These are phyloP conservation scores for Aeschynomene evenia DNA, from an alignment of 306 rosid species.

Conservation along the genomic window DNA sequence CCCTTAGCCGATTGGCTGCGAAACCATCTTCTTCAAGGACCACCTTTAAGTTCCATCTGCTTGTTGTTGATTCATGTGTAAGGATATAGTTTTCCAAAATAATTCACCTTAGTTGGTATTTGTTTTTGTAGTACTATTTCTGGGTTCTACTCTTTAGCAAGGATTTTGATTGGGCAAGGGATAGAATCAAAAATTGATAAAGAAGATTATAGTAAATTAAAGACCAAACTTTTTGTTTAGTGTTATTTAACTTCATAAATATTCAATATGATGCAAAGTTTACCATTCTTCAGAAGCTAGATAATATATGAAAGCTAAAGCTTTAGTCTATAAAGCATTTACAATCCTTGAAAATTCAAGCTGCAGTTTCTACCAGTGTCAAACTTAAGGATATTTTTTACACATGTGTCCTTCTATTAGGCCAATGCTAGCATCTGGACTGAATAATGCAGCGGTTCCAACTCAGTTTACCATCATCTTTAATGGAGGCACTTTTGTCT, in stretches of 20 bases:
- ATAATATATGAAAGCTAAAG: not conserved
- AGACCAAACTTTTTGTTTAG: not conserved
- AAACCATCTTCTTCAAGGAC: not conserved
- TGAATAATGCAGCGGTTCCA: slow-evolving; percentile 16
- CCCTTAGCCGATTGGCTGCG: not conserved
- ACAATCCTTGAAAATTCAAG: not conserved
- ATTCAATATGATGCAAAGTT: too few relatives aligned
- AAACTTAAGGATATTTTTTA: not conserved
- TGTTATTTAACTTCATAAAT: slow-evolving; percentile 11
- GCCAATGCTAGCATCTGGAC: slow-evolving; percentile 43
- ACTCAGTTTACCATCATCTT: slow-evolving; percentile 56
- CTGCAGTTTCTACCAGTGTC: not conserved
- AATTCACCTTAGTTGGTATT: not conserved
- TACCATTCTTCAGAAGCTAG: slow-evolving; percentile 3
- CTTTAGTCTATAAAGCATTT: not conserved
- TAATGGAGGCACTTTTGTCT: slow-evolving; percentile 56
- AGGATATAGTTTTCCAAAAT: not conserved
- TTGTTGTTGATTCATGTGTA: not conserved
- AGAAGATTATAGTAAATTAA: not conserved
- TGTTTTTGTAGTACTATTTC: not conserved
- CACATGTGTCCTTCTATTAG: slow-evolving; percentile 30
- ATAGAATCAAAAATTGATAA: not conserved
- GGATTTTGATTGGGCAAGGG: not conserved
- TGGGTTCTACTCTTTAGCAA: not conserved
- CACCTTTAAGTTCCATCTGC: not conserved